Base-by-base conservation (phyloP, 2,329 filamentous ascomycete species). In the Colletotrichum neosansevieriae region DNA sequence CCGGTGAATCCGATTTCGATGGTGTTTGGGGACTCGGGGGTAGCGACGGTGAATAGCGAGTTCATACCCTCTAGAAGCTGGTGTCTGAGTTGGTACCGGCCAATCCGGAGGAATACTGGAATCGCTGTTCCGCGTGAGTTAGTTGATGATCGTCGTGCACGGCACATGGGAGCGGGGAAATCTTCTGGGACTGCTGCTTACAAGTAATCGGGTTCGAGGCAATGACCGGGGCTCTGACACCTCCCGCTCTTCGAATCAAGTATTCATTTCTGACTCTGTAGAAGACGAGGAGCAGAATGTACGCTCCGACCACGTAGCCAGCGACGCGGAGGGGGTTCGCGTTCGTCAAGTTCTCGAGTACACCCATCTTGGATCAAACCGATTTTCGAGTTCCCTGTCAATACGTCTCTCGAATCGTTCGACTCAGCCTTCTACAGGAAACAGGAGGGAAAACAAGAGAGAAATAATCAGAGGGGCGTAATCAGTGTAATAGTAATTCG, bases 1-100 rank as follows among this genome's bases (percentile, higher is more conserved):
- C 77, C 75, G 13, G 71, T 71, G 49, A 81, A 71, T 17, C 78
- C 73, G 19, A 82, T 69, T 72, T 82, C 80, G 61, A 80, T 73
- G 24, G 76, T 77, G 61, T 81, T 75, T 11, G 78, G 78, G n/a
- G 73, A 76, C 32, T 73, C 73, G 1, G 76, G 74, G 0, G 77
- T 76, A 3, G 74, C 74, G 24, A 40, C 58, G 4, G 71, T 56
- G 66, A 74, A 81, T 32, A 79, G 70, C 38, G 60, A 65, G 34
- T 77, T 72, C 70, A 75, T 79, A 40, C 73, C 75, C 2, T 78
- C 76, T 15, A 78, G 71, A 4, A 81, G 71, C 40, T 71, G 71
- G 64, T 81, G 70, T 12, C 53, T 68, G 36, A 62, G 51, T 21
- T 71, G 70, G n/a, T 47, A 62, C 29, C 51, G 57, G 6, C 63